These are phyloP conservation scores for Fraxinus ornus DNA, from an alignment of 305 asterid species.

Conservation along the genomic window DNA sequence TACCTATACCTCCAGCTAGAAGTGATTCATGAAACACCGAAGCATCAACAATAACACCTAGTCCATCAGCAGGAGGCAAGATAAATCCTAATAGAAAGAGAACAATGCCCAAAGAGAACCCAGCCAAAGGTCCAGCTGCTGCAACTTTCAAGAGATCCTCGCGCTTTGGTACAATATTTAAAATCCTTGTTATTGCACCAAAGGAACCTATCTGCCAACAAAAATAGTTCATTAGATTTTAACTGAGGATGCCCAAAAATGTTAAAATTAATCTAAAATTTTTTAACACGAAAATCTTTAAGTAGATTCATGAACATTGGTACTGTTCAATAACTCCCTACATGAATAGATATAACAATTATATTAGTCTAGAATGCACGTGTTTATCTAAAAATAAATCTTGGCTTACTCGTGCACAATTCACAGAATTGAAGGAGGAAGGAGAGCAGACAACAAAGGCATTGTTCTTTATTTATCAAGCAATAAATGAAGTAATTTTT, in stretches of 20 bases:
- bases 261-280: background rate
- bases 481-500: background rate
- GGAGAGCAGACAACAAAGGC: background rate
- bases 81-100: constrained; percentile 78
- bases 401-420: background rate
- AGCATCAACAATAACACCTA: constrained; percentile 78
- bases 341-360: background rate
- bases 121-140: constrained; percentile 92
- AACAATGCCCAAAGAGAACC: constrained; percentile 70
- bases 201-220: constrained; percentile 94
- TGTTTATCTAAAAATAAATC: background rate
- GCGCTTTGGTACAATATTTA: constrained; percentile 73
- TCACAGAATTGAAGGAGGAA: background rate
- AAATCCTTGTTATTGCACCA: constrained; percentile 91
- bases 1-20: constrained; percentile 92
- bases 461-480: background rate
- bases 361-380: background rate
- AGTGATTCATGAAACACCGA: constrained; percentile 88
- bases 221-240: constrained; percentile 39
- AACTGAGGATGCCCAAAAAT: background rate
- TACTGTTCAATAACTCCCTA: background rate
- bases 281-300: background rate
- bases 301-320: background rate
- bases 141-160: constrained; percentile 92
- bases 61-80: constrained; percentile 83